Base-by-base conservation (phyloP, 805 yeast genomes). In the Metschnikowia lochheadii region DNA sequence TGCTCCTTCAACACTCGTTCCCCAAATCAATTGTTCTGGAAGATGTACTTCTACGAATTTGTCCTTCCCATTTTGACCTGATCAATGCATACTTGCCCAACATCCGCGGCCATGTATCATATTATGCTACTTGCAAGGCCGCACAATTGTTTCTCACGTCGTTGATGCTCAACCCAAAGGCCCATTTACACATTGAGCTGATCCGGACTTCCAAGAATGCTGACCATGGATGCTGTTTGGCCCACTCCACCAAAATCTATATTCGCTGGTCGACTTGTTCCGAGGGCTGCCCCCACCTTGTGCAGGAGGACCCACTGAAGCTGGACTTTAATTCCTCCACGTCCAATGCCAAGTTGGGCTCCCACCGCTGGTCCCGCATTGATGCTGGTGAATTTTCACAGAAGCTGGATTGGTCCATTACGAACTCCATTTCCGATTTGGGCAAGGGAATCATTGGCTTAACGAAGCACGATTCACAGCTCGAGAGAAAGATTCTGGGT, bases 181-280 rank as follows among this genome's bases (percentile, higher is more conserved):
- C 79, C 2, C 73, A 74, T 56, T 63, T 85, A 15, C 89, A 83
- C 58, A 73, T 85, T 40, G 68, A 73, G 51, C 65, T 75, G 50
- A 60, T 78, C 20, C 62, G 70, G 42, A 66, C 73, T 18, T 65
- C 75, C 41, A 43, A 44, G 26, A 47, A 48, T 7, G 31, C 41
- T 2, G 73, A 68, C 31, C 59, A 61, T 11, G 62, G 62, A 46
- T 64, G 70, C 35, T 63, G 74, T 2, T 72, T 70, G 40, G 67
- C 65, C 3, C 66, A 67, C 46, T 65, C 82, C 4, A 76, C 83
- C 5, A 81, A 81, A 55, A 67, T 83, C 10, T 66, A 75, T 40
- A 63, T 83, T 13, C 70, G 83, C 52, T 83, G 86, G 85, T 67
- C 75, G 38, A 82, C 85, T 1, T 81, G 85, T 56, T 62, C 68